phyloP scores from a whole-genome alignment of 2,329 filamentous ascomycete species.

The Chaetomium globosum region DNA sequence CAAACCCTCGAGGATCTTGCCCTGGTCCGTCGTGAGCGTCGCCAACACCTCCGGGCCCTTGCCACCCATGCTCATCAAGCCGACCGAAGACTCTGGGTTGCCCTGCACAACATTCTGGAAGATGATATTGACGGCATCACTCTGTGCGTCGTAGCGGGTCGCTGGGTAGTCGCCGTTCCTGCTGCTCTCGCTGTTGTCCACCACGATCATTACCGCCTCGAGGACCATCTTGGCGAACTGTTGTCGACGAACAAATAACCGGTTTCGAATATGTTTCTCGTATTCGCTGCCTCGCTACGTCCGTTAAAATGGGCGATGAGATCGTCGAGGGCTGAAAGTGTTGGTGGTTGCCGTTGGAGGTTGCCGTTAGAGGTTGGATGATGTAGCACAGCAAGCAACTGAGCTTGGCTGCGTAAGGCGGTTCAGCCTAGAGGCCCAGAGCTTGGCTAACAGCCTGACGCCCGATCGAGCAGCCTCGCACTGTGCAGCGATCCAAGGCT shows the following conservation, averaged over 20 bases:
- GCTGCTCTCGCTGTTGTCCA: slow-evolving; percentile 99
- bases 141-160: slow-evolving; percentile 93
- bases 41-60: slow-evolving; percentile 96
- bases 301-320: background rate
- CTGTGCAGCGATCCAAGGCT: slow-evolving; percentile 4
- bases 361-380: slow-evolving; percentile 22
- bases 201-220: slow-evolving; percentile 99
- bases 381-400: slow-evolving; percentile 15
- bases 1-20: slow-evolving; percentile 89
- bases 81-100: slow-evolving; percentile 95
- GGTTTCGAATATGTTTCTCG: background rate
- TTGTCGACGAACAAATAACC: slow-evolving; percentile 15
- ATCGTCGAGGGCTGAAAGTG: slow-evolving; percentile 24
- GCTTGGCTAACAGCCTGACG: slow-evolving; percentile 11
- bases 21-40: slow-evolving; percentile 93
- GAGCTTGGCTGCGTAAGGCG: slow-evolving; percentile 46
- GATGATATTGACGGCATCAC: slow-evolving; percentile 90
- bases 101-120: slow-evolving; percentile 94
- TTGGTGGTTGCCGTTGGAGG: slow-evolving; percentile 12
- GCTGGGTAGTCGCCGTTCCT: slow-evolving; percentile 93
- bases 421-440: slow-evolving; percentile 47
- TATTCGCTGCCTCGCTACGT: background rate
- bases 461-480: slow-evolving; percentile 13
- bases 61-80: slow-evolving; percentile 98
- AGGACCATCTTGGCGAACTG: slow-evolving; percentile 78